A percentile compares a stretch with the other conserved stretches of the same genome.
Evolutionary conservation across 1,284 basidiomycete genomes (phyloP).

Genomic region (Tausonia pullulans): DNA sequence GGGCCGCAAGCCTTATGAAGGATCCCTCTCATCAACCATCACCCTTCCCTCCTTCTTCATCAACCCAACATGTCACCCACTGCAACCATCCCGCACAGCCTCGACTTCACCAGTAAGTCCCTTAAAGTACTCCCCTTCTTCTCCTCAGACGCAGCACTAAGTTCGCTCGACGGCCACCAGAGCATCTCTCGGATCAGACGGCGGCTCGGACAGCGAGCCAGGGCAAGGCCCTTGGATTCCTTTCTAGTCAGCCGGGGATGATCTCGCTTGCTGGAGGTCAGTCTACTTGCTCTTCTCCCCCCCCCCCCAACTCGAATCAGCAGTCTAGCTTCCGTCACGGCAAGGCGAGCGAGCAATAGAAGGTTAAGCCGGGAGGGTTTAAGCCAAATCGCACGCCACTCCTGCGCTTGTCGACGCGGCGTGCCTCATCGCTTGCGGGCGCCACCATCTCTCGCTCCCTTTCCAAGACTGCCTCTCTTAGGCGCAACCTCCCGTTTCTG

Average conservation of each 20-base stretch:
- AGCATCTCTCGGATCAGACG: constrained; percentile 1
- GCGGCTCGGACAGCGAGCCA: neutral
- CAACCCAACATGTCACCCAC: no score
- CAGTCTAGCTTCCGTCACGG: no score
- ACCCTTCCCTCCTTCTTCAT: no score
- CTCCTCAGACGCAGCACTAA: no score
- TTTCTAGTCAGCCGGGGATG: neutral
- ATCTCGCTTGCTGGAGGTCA: constrained; percentile 7
- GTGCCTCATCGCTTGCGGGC: neutral
- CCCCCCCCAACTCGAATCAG: neutral
- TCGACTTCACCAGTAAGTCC: no score
- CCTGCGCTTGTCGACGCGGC: neutral
- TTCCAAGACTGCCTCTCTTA: neutral
- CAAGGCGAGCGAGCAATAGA: no score
- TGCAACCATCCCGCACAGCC: no score
- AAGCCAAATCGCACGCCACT: no score
- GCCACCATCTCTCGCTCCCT: neutral
- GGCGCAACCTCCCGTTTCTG: neutral
- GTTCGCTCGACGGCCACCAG: neutral
- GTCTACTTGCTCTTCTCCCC: neutral
- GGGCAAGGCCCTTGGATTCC: neutral
- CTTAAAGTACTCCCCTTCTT: no score
- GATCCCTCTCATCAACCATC: no score
- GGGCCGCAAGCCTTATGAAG: no score
- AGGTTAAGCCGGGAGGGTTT: no score